Percentiles rank a stretch among this genome's conserved stretches.
Evolutionary conservation across 106 monocot species (phyloP).

Genomic region (Acorus gramineus): DNA sequence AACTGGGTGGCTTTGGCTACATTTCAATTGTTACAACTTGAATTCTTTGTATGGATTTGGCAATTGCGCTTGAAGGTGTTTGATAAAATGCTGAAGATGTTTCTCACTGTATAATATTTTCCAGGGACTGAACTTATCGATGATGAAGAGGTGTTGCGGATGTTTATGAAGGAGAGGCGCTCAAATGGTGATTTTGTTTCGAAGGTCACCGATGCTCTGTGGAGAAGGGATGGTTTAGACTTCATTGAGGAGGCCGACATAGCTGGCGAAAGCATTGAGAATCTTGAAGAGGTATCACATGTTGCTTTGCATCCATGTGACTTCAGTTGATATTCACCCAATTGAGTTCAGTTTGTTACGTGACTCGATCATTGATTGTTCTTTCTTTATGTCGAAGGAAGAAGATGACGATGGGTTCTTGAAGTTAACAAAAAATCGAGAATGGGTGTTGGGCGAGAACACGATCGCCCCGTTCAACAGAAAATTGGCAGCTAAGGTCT

Average conservation of each 20-base stretch:
- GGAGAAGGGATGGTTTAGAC: constrained; percentile 27
- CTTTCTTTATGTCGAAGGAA: constrained; percentile 1
- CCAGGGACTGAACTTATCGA: constrained; percentile 35
- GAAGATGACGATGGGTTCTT: constrained; percentile 44
- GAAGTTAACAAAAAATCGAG: constrained; percentile 48
- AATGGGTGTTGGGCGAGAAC: constrained; percentile 58
- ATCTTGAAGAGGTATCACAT: constrained; percentile 14
- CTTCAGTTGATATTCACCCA: not conserved
- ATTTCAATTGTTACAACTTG: too few relatives aligned
- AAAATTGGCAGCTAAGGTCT: constrained; percentile 46
- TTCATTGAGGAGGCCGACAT: constrained; percentile 20
- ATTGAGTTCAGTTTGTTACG: too few relatives aligned
- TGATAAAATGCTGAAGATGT: too few relatives aligned
- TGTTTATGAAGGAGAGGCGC: constrained; percentile 63
- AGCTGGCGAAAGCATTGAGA: constrained; percentile 13
- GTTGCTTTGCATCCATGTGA: not conserved
- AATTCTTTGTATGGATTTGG: too few relatives aligned
- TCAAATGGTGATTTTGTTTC: constrained; percentile 65
- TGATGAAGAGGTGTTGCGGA: constrained; percentile 45
- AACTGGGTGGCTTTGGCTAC: too few relatives aligned
- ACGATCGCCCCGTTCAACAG: constrained; percentile 49
- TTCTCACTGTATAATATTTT: not conserved
- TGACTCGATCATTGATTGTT: too few relatives aligned
- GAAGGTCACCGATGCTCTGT: constrained; percentile 52
- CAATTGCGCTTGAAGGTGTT: too few relatives aligned